phyloP scores from a whole-genome alignment of 1,139 yeast genomes.

The Hansenula lynferdii region DNA sequence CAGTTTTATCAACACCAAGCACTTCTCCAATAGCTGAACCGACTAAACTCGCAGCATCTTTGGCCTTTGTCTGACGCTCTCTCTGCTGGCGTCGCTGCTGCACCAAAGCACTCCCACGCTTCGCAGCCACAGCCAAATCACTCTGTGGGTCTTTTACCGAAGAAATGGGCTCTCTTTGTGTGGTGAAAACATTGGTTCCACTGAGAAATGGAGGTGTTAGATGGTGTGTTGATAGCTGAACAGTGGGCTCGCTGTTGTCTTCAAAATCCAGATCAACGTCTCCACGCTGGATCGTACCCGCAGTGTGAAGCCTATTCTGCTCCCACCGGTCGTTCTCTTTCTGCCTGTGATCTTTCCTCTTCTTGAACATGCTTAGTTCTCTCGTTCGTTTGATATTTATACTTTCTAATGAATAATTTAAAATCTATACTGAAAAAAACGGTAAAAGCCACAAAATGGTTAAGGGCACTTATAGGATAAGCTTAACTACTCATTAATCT shows the following conservation, averaged over 20 bases:
- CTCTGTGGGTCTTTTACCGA: conserved; percentile 77
- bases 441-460: not conserved
- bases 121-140: conserved; percentile 68
- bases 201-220: conserved; percentile 52
- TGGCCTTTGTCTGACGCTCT: conserved; percentile 45
- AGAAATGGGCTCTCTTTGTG: conserved; percentile 38
- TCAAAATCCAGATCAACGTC: conserved; percentile 28
- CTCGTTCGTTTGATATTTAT: too few relatives aligned
- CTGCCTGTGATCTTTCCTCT: conserved; percentile 15
- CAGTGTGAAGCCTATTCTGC: conserved; percentile 18
- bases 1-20: conserved; percentile 39
- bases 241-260: conserved; percentile 28
- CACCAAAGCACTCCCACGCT: conserved; percentile 66
- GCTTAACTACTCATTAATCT: too few relatives aligned
- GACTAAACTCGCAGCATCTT: conserved; percentile 46
- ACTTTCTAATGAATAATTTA: too few relatives aligned
- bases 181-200: conserved; percentile 36
- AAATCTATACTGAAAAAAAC: too few relatives aligned
- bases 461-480: not conserved
- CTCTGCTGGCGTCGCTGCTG: conserved; percentile 52
- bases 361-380: conserved; percentile 14
- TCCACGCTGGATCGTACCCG: conserved; percentile 29
- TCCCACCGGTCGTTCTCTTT: conserved; percentile 22
- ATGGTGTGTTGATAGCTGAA: conserved; percentile 39
- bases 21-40: conserved; percentile 58